A percentile compares a stretch with the other conserved stretches of the same genome.
These are phyloP conservation scores for Cenchrus purpureus DNA, from an alignment of 176 grass and related monocot genomes.

Conservation along the genomic window DNA sequence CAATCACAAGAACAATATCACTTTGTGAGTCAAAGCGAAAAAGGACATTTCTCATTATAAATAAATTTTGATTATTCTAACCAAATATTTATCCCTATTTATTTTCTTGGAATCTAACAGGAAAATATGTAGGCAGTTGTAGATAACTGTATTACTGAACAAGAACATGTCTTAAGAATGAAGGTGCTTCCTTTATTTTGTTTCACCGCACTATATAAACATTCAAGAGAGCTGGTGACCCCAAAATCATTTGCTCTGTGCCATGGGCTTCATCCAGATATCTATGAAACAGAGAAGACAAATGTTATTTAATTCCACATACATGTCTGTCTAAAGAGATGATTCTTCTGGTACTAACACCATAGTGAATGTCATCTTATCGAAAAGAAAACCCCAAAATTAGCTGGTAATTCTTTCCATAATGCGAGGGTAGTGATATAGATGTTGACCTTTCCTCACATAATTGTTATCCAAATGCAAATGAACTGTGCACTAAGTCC, in stretches of 20 bases:
- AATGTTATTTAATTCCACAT: background rate
- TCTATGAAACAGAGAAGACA: background rate
- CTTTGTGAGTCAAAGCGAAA: background rate
- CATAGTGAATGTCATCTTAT: conserved; percentile 14
- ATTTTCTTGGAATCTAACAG: background rate
- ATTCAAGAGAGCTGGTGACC: background rate
- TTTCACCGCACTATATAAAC: background rate
- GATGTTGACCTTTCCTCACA: background rate
- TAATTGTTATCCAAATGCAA: background rate
- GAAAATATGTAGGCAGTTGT: background rate
- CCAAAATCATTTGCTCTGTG: background rate
- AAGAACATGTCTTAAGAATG: background rate
- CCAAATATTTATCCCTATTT: background rate
- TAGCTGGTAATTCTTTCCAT: background rate
- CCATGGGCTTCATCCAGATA: background rate
- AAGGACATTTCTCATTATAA: background rate
- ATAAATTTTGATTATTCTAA: conserved; percentile 25
- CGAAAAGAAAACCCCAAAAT: background rate
- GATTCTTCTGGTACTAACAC: background rate
- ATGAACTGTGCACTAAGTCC: background rate
- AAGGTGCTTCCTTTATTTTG: background rate
- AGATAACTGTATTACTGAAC: background rate
- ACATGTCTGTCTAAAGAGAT: background rate
- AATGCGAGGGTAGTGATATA: background rate
- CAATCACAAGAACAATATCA: conserved; percentile 20